Evolutionary conservation across 441 rosid species (phyloP), one percentile per base, ranked within the genome.

Genomic region (Cnidoscolus chayamansa): DNA sequence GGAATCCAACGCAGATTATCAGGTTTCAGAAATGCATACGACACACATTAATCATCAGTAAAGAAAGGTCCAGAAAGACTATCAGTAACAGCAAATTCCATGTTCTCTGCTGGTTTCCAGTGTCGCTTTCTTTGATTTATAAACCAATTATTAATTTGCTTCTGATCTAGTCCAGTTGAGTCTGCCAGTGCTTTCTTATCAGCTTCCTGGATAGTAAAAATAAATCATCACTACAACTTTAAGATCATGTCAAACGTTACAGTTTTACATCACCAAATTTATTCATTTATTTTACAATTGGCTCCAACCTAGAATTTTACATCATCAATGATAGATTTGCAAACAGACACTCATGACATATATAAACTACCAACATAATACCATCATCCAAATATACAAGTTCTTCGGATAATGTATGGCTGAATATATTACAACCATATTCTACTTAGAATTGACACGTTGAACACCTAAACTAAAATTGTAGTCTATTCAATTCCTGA

Each of bases 141-240:
- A 79, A 94, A 94, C 98, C 98, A 94, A 49, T 94, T 94, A 75
- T 91, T 94, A 50, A 94, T 94, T 82, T 91, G 98, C 76, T 89
- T 94, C 85, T 88, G 98, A 82, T 94, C 95, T 49, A 94, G 78
- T 0, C 98, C 97, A 13, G 98, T 94, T 57, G 90, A 78, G 69
- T 90, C 91, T 5, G 97, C 97, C 72, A 94, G 68, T 0, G 87
- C 78, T 37, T 85, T 79, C 87, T 92, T 94, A 75, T 94, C 97
- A 0, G 86, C 84, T 79, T 92, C 98, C 98, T 94, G 82, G 30
- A 67, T 20, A 20, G n/a, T 63, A 25, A 54, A 37, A 37, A 32
- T 8, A 48, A 65, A 64, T 56, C 12, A n/a, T 16, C 30, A 4
- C 45, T 35, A 19, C 25, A 43, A 30, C n/a, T 30, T 54, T 49